These are phyloP conservation scores for Delonix regia DNA, from an alignment of 306 rosid genomes.

Conservation along the genomic window DNA sequence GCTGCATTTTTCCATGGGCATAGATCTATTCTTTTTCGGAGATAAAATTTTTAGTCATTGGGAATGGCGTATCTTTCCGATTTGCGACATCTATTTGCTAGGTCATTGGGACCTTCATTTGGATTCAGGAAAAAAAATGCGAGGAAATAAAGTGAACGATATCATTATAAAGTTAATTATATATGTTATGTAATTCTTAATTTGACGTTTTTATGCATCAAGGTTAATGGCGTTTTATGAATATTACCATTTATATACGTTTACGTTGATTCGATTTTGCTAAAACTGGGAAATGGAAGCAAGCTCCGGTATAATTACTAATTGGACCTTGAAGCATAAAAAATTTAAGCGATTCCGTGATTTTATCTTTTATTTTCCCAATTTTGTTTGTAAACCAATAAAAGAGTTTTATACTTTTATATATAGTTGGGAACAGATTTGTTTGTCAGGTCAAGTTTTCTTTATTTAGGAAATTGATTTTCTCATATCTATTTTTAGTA, in stretches of 20 bases:
- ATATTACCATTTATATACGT: slow-evolving; percentile 10
- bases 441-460: slow-evolving; percentile 27
- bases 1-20: slow-evolving; percentile 27
- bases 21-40: slow-evolving; percentile 48
- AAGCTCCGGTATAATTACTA: not conserved
- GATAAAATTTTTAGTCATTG: not conserved
- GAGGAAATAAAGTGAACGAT: not conserved
- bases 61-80: not conserved
- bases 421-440: not conserved
- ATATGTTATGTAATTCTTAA: not conserved
- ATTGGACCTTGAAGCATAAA: not conserved
- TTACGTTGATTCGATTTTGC: not conserved
- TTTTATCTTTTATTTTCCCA: not conserved
- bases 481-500: slow-evolving; percentile 33
- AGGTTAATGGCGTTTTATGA: slow-evolving; percentile 10
- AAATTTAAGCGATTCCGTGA: not conserved
- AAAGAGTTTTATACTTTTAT: not conserved
- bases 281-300: slow-evolving; percentile 16
- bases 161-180: not conserved
- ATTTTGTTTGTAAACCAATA: not conserved
- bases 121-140: slow-evolving; percentile 25
- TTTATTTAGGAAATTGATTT: slow-evolving; percentile 18
- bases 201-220: slow-evolving; percentile 3
- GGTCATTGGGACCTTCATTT: slow-evolving; percentile 29
- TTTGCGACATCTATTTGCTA: slow-evolving; percentile 17